These are phyloP conservation scores for Nectriaceae sp. DNA, from an alignment of 2,329 filamentous ascomycete genomes.

Conservation along the genomic window DNA sequence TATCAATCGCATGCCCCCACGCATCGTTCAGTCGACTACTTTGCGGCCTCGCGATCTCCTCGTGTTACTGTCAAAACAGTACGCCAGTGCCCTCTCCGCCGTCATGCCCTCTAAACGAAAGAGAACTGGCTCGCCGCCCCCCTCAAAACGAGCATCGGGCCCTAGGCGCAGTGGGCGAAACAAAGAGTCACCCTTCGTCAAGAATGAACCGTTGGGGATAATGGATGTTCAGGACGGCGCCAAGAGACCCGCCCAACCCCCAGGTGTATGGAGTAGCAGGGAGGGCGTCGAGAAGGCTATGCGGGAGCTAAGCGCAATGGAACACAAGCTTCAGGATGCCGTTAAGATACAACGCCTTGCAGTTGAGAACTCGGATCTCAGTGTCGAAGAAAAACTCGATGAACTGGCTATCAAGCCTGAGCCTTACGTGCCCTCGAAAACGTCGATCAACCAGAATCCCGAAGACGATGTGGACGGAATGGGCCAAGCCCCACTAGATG, in stretches of 20 bases:
- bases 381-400: not conserved
- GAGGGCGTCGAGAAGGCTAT: constrained; percentile 42
- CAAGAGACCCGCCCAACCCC: not conserved
- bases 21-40: too few species aligned
- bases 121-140: constrained; percentile 24
- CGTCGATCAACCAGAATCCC: constrained; percentile 7
- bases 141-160: constrained; percentile 4
- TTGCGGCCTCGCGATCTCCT: too few species aligned
- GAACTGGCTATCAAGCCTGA: constrained; percentile 10
- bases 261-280: constrained; percentile 10
- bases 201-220: constrained; percentile 4
- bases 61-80: too few species aligned
- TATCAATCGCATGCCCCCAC: too few species aligned
- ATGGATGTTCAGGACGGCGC: constrained; percentile 1
- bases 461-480: constrained; percentile 7
- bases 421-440: constrained; percentile 2
- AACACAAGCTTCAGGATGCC: constrained; percentile 44
- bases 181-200: constrained; percentile 7
- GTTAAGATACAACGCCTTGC: constrained; percentile 49
- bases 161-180: not conserved
- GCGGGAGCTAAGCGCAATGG: constrained; percentile 51
- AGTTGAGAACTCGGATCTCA: constrained; percentile 43
- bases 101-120: constrained; percentile 44
- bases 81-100: too few species aligned
- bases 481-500: constrained; percentile 23